Base-by-base conservation (phyloP, 106 monocot species). In the Dendrobium nobile region DNA sequence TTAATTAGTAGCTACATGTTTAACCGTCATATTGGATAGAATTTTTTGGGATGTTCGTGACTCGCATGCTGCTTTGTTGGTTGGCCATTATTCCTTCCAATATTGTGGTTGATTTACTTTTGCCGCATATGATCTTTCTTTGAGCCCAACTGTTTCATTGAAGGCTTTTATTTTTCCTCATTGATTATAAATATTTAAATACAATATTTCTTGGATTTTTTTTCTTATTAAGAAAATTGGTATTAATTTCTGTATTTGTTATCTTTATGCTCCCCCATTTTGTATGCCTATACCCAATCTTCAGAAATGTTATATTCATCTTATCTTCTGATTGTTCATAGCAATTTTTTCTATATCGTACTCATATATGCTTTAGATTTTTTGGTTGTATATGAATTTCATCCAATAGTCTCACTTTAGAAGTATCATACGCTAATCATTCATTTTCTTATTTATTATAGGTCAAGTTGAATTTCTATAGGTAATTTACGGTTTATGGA, bases 401-500 rank as follows among this genome's bases (percentile, higher is more conserved):
- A 43, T 75, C 44, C 20, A 10, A 22, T 76, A 45, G 2, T 47
- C 43, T 10, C 24, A 47, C 9, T 47, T 47, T 48, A 76, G 2
- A 76, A 48, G 5, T 48, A 19, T 4, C 11, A 2, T 11, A 24
- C 0, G 47, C 75, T 48, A 24, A 76, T 76, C 0, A 47, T 73
- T 4, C 61, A 28, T 28, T 28, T 28, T 28, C 37, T 77, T 73
- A 7, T 33, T 47, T 54, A 8, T 77, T 72, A 19, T 78, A n/a
- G 26, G 3, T 77, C 20, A 47, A 73, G 77, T 28, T 80, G 19
- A 48, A 51, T 41, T 47, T 79, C 1, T 75, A 17, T 6, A 64
- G 65, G 75, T 16, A 56, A 15, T 61, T 67, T 74, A 28, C 72
- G 78, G 41, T 56, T 80, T 13, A 95, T 95, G 92, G 95, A 92